Conservation (phyloP, 2,329 filamentous ascomycete genomes). For the Pseudogymnoascus sp. region DNA sequence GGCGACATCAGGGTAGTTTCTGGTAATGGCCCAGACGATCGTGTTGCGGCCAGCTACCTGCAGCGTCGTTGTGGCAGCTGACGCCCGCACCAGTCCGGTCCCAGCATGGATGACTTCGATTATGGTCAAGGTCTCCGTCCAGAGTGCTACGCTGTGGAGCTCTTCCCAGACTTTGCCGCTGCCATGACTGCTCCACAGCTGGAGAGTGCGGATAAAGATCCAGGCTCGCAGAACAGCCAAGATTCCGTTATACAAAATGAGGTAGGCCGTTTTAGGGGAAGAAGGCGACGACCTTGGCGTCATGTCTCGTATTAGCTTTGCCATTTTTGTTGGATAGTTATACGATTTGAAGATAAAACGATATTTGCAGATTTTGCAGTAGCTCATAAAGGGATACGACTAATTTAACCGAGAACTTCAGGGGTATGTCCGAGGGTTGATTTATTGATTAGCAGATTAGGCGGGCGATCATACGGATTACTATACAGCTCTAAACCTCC, state of each 20-base stretch:
- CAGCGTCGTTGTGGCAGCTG: conserved; percentile 76
- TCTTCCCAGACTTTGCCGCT: conserved; percentile 51
- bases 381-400: no score
- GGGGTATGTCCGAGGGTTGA: no score
- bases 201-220: conserved; percentile 61
- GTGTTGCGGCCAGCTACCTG: conserved; percentile 83
- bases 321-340: neutral
- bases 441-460: no score
- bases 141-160: conserved; percentile 60
- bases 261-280: conserved; percentile 54
- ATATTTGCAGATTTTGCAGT: no score
- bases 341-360: no score
- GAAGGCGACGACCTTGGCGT: neutral
- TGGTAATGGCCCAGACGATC: conserved; percentile 79
- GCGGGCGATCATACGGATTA: no score
- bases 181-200: conserved; percentile 44
- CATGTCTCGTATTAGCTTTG: neutral
- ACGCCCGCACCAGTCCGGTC: conserved; percentile 73
- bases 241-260: conserved; percentile 76
- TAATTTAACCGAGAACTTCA: no score
- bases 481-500: no score
- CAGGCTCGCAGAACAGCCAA: conserved; percentile 71
- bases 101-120: conserved; percentile 79
- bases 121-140: conserved; percentile 75
- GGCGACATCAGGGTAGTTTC: conserved; percentile 61